These are phyloP conservation scores for Uronychia binucleata DNA, from an alignment of 73 alveolate genomes.

Conservation along the genomic window DNA sequence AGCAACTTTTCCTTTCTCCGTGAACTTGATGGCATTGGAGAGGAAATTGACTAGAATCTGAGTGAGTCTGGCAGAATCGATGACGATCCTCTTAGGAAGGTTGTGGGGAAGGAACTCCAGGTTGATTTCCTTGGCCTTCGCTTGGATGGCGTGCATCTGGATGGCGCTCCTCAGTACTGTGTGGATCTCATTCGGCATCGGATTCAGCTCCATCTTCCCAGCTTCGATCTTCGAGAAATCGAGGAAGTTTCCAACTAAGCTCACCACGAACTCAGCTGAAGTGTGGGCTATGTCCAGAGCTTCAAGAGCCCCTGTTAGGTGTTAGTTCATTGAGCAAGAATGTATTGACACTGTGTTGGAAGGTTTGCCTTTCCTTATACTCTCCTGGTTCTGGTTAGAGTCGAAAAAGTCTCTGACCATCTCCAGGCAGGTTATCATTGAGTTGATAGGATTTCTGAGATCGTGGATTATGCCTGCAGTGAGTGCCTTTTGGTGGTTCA, in stretches of 20 bases:
- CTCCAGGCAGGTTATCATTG: background rate
- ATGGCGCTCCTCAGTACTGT: background rate
- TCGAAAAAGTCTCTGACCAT: background rate
- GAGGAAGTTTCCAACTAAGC: background rate
- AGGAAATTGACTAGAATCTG: slow-evolving; percentile 37
- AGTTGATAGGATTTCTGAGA: slow-evolving; percentile 7
- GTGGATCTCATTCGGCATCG: background rate
- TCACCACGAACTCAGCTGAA: background rate
- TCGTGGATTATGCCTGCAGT: slow-evolving; percentile 15
- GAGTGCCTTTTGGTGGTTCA: slow-evolving; percentile 4
- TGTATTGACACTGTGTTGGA: too few species aligned
- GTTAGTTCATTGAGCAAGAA: too few species aligned
- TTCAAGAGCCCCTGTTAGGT: too few species aligned
- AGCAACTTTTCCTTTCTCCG: slow-evolving; percentile 20
- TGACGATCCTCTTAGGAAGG: slow-evolving; percentile 1
- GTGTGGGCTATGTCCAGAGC: background rate
- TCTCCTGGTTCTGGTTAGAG: too few species aligned
- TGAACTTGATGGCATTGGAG: slow-evolving; percentile 38
- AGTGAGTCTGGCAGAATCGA: slow-evolving; percentile 15
- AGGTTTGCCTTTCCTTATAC: too few species aligned
- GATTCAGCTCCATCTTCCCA: background rate
- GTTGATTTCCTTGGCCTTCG: background rate
- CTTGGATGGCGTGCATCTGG: background rate
- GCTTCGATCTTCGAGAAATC: background rate
- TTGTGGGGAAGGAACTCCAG: background rate